Evolutionary conservation across 352 stramenopile genomes (phyloP).

Genomic region (Phytophthora brassicae): DNA sequence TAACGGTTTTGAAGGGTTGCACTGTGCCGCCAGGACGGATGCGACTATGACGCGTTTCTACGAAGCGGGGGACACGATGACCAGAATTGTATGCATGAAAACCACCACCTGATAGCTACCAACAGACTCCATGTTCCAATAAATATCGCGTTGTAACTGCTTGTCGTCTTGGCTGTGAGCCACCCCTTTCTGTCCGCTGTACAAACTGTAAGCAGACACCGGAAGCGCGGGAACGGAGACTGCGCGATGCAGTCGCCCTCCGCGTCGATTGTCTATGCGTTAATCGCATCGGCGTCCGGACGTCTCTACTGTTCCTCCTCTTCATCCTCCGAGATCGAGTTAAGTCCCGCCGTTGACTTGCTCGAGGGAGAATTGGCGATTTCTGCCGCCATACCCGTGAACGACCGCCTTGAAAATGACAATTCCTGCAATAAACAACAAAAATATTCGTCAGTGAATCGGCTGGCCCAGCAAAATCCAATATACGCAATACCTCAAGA

Average conservation of each 20-base stretch:
- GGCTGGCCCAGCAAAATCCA: neutral
- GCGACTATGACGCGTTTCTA: constrained; percentile 14
- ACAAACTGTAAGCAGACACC: constrained; percentile 14
- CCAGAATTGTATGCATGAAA: constrained; percentile 10
- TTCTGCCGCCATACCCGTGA: constrained; percentile 56
- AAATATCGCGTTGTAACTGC: constrained; percentile 41
- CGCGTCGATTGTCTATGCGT: constrained; percentile 14
- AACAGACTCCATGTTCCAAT: constrained; percentile 38
- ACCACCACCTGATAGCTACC: constrained; percentile 20
- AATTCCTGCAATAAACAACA: constrained; percentile 52
- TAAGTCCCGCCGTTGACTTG: constrained; percentile 54
- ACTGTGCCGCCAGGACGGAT: neutral
- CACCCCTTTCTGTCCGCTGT: constrained; percentile 7
- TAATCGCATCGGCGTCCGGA: constrained; percentile 17
- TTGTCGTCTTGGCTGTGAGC: constrained; percentile 24
- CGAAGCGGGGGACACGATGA: constrained; percentile 8
- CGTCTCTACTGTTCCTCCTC: constrained; percentile 42
- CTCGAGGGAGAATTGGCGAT: constrained; percentile 66
- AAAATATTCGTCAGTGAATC: constrained; percentile 1
- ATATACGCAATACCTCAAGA: constrained; percentile 48
- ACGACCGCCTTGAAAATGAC: constrained; percentile 56
- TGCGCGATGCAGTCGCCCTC: constrained; percentile 9
- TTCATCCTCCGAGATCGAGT: constrained; percentile 68
- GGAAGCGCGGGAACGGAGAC: neutral
- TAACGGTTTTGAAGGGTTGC: constrained; percentile 5